phyloP scores from a whole-genome alignment of 768 basidiomycete species.

The Tricholomella constricta region DNA sequence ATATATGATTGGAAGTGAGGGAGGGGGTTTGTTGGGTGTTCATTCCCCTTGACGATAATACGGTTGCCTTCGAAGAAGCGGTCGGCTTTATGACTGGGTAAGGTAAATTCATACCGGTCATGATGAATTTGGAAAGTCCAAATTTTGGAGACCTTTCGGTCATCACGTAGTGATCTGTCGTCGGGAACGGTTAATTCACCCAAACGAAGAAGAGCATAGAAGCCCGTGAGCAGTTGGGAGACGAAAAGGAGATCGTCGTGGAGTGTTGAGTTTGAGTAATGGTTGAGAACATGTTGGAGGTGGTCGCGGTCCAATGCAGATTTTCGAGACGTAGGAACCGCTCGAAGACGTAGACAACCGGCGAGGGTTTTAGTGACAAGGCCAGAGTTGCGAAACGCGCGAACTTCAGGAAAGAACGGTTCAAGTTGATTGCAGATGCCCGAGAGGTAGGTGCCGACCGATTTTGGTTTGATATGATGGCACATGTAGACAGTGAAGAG shows the following conservation, averaged over 20 bases:
- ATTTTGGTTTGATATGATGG: constrained; percentile 36
- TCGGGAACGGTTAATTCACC: constrained; percentile 23
- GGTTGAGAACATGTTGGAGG: not conserved
- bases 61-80: constrained; percentile 21
- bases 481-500: constrained; percentile 38
- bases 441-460: constrained; percentile 37
- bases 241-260: constrained; percentile 6
- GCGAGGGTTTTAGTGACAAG: constrained; percentile 26
- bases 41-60: constrained; percentile 6
- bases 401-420: constrained; percentile 29
- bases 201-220: constrained; percentile 14
- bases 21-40: not conserved
- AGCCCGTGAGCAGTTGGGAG: not conserved
- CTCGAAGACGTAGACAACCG: constrained; percentile 9
- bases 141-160: not conserved
- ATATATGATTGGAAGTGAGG: not conserved
- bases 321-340: not conserved
- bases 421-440: constrained; percentile 38
- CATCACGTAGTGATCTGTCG: not conserved
- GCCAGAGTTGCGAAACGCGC: constrained; percentile 7
- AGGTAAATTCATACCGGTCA: constrained; percentile 1
- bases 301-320: not conserved
- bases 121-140: not conserved
- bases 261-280: not conserved
- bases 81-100: constrained; percentile 25